Evolutionary conservation across 1,284 basidiomycete species (phyloP).

Genomic region (Porogramme epimiltina): DNA sequence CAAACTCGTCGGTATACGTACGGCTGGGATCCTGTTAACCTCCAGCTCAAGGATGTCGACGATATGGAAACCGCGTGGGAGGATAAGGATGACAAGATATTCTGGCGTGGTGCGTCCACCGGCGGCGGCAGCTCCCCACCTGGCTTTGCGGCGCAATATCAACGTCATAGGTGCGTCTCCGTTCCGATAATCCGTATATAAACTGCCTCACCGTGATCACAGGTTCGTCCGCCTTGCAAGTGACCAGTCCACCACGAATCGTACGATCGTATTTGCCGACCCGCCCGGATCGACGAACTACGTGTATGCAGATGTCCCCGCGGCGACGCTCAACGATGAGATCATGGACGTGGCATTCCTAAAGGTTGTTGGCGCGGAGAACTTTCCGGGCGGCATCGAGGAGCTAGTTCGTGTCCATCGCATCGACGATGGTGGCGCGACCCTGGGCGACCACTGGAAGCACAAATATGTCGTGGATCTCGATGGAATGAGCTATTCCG

Average conservation of each 20-base stretch:
- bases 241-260: conserved; percentile 54
- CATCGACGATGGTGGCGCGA: conserved; percentile 76
- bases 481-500: conserved; percentile 95
- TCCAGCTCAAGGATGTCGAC: conserved; percentile 72
- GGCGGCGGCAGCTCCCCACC: conserved; percentile 88
- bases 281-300: conserved; percentile 64
- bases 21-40: conserved; percentile 81
- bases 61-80: conserved; percentile 86
- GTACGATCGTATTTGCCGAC: conserved; percentile 77
- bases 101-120: conserved; percentile 90
- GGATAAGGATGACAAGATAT: conserved; percentile 69
- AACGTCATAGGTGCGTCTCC: conserved; percentile 76
- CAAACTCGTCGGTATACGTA: conserved; percentile 85
- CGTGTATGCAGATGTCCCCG: conserved; percentile 63
- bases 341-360: conserved; percentile 91
- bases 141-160: conserved; percentile 83
- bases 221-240: conserved; percentile 84
- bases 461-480: conserved; percentile 92
- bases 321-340: conserved; percentile 70
- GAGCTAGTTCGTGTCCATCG: conserved; percentile 71
- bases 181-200: conserved; percentile 1
- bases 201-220: neutral
- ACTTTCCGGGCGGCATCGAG: conserved; percentile 81
- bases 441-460: conserved; percentile 85
- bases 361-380: conserved; percentile 65